These are phyloP conservation scores for Chytridium lagenaria DNA, from an alignment of 371 early-diverging fungal species.

Conservation along the genomic window DNA sequence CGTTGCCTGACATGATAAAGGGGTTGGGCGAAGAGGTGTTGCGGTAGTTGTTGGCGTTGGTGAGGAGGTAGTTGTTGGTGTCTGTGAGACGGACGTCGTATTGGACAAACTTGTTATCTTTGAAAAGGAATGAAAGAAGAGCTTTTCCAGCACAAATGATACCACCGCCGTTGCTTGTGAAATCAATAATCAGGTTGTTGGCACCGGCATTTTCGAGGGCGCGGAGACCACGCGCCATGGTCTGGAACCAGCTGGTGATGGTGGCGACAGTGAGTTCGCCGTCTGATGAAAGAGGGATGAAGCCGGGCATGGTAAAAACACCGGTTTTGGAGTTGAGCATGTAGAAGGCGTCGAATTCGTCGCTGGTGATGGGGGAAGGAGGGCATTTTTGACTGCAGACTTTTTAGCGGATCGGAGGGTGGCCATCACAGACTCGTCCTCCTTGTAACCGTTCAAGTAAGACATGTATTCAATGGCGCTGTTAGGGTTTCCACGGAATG, in stretches of 20 bases:
- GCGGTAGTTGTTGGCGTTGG: neutral
- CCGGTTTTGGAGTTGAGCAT: constrained; percentile 6
- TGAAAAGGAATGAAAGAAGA: constrained; percentile 19
- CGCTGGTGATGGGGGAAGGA: neutral
- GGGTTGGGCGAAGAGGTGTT: neutral
- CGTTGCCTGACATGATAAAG: neutral
- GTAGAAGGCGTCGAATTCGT: neutral
- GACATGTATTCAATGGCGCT: neutral
- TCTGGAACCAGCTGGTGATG: neutral
- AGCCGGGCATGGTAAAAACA: neutral
- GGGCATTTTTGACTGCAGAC: neutral
- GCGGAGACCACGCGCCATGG: constrained; percentile 27
- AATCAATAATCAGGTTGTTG: constrained; percentile 36
- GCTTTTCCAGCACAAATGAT: constrained; percentile 19
- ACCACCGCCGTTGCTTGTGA: constrained; percentile 43
- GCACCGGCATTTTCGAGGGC: constrained; percentile 31
- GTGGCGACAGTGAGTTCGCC: neutral
- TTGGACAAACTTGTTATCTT: neutral
- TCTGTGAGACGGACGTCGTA: constrained; percentile 19
- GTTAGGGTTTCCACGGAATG: neutral
- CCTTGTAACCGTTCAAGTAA: neutral
- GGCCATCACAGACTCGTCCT: neutral
- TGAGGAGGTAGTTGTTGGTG: neutral
- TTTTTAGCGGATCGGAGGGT: neutral
- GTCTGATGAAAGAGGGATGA: neutral